Percentiles rank a stretch among this genome's conserved stretches.
Evolutionary conservation across 2,329 filamentous ascomycete species (phyloP).

Genomic region (Mycosphaerella arachidis): DNA sequence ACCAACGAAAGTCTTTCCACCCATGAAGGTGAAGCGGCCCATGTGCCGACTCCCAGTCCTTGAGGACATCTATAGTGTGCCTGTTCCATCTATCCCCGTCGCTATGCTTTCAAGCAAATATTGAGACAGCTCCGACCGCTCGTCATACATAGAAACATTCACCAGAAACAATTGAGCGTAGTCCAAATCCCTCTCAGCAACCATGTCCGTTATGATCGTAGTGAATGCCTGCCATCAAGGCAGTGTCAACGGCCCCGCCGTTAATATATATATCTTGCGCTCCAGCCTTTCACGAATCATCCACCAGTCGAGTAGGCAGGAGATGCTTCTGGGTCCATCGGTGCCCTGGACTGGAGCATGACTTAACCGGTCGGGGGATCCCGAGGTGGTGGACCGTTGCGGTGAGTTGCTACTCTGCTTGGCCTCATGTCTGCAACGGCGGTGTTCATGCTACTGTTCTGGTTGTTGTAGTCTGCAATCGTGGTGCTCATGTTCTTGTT

Average conservation of each 20-base stretch:
- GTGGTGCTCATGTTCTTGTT: no score
- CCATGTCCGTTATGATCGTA: background rate
- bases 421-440: no score
- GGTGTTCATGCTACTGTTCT: no score
- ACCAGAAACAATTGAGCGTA: background rate
- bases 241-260: background rate
- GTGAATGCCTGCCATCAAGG: background rate
- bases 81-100: background rate
- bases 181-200: background rate
- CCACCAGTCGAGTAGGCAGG: background rate
- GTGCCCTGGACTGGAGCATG: background rate
- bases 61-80: background rate
- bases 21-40: background rate
- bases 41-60: background rate
- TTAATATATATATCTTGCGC: background rate
- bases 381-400: no score
- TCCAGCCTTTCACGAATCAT: background rate
- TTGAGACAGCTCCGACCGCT: background rate
- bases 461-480: no score
- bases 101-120: background rate
- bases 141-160: background rate
- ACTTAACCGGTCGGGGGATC: background rate
- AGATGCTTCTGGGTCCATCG: background rate
- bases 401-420: no score
- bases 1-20: background rate